Base-by-base conservation (phyloP, 2,329 filamentous ascomycete species). In the Falciphora oryzae region DNA sequence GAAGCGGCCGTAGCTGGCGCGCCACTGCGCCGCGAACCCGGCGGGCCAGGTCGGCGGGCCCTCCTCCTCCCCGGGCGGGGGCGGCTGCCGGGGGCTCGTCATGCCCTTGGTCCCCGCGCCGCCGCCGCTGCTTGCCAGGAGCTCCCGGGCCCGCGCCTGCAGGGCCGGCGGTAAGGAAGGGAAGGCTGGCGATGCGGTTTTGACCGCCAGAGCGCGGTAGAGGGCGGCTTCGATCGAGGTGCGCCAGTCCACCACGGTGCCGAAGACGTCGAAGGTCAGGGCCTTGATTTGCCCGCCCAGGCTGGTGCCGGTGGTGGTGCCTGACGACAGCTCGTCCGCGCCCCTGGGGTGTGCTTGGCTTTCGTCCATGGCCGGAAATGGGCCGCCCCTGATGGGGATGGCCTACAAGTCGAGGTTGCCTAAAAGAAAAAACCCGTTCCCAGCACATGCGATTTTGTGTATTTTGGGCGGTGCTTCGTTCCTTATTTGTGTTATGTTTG, bases 221-320 rank as follows among this genome's bases (percentile, higher is more conserved):
- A 95, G 82, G 64, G 85, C 84, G 11, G 81, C 77, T 18, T 81
- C 84, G 27, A 95, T 85, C 2, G 86, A 85, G 56, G 79, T 80
- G 65, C 90, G 88, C 90, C 91, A 94, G 78, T 94, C 83, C 59
- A 95, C 91, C 67, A 89, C 86, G 1, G 92, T 95, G 69, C 90
- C 90, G 74, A 93, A 93, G 70, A 92, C 84, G 76, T 93, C 90
- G 71, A 92, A 92, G 64, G 88, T 81, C 44, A 93, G 78, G 10
- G 84, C 89, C 68, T 86, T 85, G 67, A 85, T 70, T 25, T 53
- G 18, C 8, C 22, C 22, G 22, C 44, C 22, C 8, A 53, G 22
- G 44, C 14, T 16, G 38, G 16, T 44, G n/a, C n/a, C n/a, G 38
- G 38, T 11, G 32, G 32, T 35, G 8, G 32, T 35, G 32, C 11